Percentiles rank a stretch among this genome's conserved stretches.
Evolutionary conservation across 1,139 yeast species (phyloP).

Genomic region (Pneumocystis sp.): DNA sequence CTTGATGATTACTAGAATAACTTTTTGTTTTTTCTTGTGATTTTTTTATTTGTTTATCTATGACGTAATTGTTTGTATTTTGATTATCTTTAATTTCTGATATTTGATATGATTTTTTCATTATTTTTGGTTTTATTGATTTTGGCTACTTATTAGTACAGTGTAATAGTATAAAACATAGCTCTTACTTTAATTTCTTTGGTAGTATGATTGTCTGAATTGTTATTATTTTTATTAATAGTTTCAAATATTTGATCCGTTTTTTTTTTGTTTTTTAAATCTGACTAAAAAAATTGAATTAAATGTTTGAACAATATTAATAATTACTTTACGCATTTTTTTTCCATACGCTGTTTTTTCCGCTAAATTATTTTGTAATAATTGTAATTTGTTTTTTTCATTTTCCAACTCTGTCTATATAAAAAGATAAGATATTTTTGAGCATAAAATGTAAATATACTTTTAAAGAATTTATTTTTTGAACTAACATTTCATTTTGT

Average conservation of each 20-base stretch:
- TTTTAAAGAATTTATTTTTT: not conserved
- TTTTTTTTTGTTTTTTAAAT: not conserved
- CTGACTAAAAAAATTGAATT: not conserved
- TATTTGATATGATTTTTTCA: not conserved
- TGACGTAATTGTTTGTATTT: not conserved
- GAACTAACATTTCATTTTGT: not conserved
- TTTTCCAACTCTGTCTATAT: not conserved
- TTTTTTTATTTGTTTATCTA: not conserved
- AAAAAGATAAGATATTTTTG: not conserved
- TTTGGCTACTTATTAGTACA: not conserved
- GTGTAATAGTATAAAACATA: not conserved
- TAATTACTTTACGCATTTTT: not conserved
- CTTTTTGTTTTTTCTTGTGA: not conserved
- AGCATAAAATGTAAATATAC: not conserved
- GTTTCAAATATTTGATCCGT: not conserved
- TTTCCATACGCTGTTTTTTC: not conserved
- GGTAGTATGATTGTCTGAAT: not conserved
- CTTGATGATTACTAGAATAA: not conserved
- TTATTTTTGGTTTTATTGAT: not conserved
- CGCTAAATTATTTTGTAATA: not conserved
- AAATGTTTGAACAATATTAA: not conserved
- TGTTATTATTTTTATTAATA: not conserved
- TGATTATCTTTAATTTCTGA: not conserved
- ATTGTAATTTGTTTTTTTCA: not conserved
- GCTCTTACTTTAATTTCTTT: not conserved